These are phyloP conservation scores for Cicer pinnatifidum DNA, from an alignment of 306 rosid species.

Conservation along the genomic window DNA sequence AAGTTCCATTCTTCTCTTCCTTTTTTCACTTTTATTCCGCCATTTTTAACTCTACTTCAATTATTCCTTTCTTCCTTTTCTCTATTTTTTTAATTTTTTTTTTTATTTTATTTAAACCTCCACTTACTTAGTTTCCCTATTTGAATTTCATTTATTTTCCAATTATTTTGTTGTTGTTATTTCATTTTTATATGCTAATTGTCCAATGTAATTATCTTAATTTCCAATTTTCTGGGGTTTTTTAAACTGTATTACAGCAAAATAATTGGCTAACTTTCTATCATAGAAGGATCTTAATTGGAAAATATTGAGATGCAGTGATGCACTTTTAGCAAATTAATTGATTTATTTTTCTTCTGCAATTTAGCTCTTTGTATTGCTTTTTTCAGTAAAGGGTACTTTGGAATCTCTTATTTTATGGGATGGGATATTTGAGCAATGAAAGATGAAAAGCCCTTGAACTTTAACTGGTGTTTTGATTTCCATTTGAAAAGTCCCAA, in stretches of 20 bases:
- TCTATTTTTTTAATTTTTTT: slow-evolving; percentile 8
- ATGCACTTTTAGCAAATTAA: slow-evolving; percentile 12
- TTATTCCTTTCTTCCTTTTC: not conserved
- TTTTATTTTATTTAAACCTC: not conserved
- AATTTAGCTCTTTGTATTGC: slow-evolving; percentile 23
- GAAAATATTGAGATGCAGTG: not conserved
- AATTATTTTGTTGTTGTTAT: not conserved
- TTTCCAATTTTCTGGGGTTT: slow-evolving; percentile 36
- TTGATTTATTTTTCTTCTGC: slow-evolving; percentile 5
- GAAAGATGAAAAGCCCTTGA: slow-evolving; percentile 32
- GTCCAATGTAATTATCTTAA: not conserved
- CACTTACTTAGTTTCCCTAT: slow-evolving; percentile 37
- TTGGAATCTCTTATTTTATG: not conserved
- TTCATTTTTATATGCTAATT: not conserved
- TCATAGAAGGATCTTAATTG: slow-evolving; percentile 40
- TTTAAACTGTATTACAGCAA: slow-evolving; percentile 4
- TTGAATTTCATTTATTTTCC: slow-evolving; percentile 20
- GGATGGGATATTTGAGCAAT: slow-evolving; percentile 7
- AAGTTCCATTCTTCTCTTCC: slow-evolving; percentile 46
- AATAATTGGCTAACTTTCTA: not conserved
- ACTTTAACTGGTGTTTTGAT: slow-evolving; percentile 19
- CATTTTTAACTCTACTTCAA: slow-evolving; percentile 40
- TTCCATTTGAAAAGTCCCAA: not conserved
- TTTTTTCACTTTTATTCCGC: slow-evolving; percentile 37
- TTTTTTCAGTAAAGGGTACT: slow-evolving; percentile 16